Base-by-base conservation (phyloP, 176 grass and related monocot genomes). In the Avena eriantha region DNA sequence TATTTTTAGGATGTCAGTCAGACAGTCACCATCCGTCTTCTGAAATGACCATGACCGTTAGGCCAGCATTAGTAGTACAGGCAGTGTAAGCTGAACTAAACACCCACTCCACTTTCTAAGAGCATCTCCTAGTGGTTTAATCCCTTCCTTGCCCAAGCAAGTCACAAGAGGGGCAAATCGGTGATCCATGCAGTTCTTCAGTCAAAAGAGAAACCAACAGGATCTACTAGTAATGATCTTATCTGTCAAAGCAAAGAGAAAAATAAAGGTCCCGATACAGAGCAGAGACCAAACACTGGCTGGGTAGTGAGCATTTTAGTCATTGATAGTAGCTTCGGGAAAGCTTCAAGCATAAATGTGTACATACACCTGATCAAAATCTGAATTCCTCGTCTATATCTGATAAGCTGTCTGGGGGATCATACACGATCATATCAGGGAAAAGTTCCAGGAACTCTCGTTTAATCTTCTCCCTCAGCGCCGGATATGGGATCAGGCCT, bases 371-470 rank as follows among this genome's bases (percentile, higher is more conserved):
- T 48, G 15, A 84, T 91, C 56, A 88, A 79, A 90, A 87, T 19
- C 72, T 87, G 80, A 79, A 91, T 85, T 95, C 85, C 0, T 84
- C 87, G 7, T 91, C 86, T 68, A 87, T 70, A 85, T 91, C 94
- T 3, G 80, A 82, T 50, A 94, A 69, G 69, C 85, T 85, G 53
- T 98, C 92, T 19, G 93, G 92, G 0, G 93, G 91, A 41, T 98
- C 93, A 91, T 98, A 98, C 34, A 98, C 84, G 58, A 94, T 89
- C 96, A 96, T 98, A 85, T 91, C 79, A 13, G 94, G 90, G 80
- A 96, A 98, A 73, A 94, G 84, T 64, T 93, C 94, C 67, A 96
- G 83, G 80, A 96, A 98, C 57, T 98, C 94, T 31, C 90, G 83
- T 69, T 96, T 98, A 73, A 98, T 91, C 86, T 86, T 96, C 86